Evolutionary conservation across 176 grass and related monocot genomes (phyloP).

Genomic region (Zoysia pacifica): DNA sequence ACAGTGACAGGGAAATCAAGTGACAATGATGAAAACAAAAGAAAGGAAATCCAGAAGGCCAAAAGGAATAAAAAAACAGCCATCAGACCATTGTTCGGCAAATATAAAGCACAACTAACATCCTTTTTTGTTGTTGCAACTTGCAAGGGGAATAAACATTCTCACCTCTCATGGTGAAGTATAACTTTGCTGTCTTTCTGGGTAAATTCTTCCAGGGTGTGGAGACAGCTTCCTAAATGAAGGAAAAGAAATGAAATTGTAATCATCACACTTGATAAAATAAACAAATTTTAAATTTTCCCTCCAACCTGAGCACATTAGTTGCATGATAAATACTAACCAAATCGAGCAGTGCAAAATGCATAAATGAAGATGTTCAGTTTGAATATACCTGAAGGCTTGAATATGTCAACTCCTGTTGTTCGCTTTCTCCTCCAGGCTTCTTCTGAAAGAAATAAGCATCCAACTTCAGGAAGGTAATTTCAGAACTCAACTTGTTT

Average conservation of each 20-base stretch:
- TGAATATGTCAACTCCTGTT: slow-evolving; percentile 57
- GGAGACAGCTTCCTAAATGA: slow-evolving; percentile 66
- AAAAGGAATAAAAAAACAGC: neutral
- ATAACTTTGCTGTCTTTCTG: slow-evolving; percentile 69
- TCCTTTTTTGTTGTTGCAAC: neutral
- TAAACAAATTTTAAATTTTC: slow-evolving; percentile 6
- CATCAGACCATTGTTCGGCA: neutral
- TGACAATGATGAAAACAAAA: neutral
- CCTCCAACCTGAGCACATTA: neutral
- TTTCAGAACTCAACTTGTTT: neutral
- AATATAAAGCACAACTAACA: slow-evolving; percentile 7
- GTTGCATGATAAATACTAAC: neutral
- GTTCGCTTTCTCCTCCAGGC: slow-evolving; percentile 51
- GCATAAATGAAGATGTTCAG: neutral
- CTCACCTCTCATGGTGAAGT: slow-evolving; percentile 70
- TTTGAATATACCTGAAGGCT: slow-evolving; percentile 68
- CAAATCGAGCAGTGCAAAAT: slow-evolving; percentile 22
- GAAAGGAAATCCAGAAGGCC: neutral
- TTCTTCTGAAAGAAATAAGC: slow-evolving; percentile 57
- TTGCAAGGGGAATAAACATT: slow-evolving; percentile 2
- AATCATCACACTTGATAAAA: neutral
- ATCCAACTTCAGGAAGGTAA: slow-evolving; percentile 1
- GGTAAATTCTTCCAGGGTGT: slow-evolving; percentile 73
- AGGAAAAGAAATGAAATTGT: slow-evolving; percentile 6
- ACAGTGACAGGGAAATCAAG: neutral